Percentiles rank a stretch among this genome's conserved stretches.
Evolutionary conservation across 495 filamentous ascomycete species (phyloP).

Genomic region (Tuber melanosporum): DNA sequence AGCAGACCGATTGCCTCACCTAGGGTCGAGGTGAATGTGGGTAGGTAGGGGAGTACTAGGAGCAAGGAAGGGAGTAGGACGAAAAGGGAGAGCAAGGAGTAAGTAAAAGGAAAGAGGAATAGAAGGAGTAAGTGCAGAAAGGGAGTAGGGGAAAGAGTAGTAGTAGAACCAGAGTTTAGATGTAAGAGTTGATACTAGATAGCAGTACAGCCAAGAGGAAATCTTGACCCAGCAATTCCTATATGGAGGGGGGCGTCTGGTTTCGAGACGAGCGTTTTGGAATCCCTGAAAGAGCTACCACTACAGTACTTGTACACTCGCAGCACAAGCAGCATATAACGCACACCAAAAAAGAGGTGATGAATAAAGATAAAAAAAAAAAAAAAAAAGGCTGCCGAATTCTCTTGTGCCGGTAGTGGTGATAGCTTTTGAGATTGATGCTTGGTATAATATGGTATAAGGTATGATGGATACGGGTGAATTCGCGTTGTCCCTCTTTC

Average conservation of each 20-base stretch:
- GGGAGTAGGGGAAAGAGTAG: conserved; percentile 17
- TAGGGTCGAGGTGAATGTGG: neutral
- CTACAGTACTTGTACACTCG: conserved; percentile 1
- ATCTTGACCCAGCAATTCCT: conserved; percentile 27
- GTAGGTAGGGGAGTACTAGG: conserved; percentile 6
- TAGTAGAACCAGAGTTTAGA: neutral
- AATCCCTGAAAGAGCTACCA: conserved; percentile 31
- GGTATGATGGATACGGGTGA: neutral
- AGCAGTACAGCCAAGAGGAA: conserved; percentile 31
- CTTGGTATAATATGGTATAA: neutral
- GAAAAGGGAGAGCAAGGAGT: neutral
- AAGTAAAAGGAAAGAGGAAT: conserved; percentile 9
- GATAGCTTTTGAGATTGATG: neutral
- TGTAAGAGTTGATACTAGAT: conserved; percentile 24
- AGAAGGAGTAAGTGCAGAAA: conserved; percentile 18
- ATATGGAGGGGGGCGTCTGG: conserved; percentile 23
- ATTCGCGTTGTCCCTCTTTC: conserved; percentile 9
- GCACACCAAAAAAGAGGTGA: conserved; percentile 2
- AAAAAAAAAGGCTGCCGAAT: neutral
- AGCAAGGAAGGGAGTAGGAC: conserved; percentile 5
- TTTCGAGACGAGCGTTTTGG: conserved; percentile 36
- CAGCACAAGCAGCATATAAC: conserved; percentile 33
- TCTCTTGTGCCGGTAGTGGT: neutral
- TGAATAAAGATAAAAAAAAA: neutral
- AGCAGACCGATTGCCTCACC: conserved; percentile 22